A percentile compares a stretch with the other conserved stretches of the same genome.
phyloP scores from a whole-genome alignment of 441 rosid genomes.

The Gossypium laxum region DNA sequence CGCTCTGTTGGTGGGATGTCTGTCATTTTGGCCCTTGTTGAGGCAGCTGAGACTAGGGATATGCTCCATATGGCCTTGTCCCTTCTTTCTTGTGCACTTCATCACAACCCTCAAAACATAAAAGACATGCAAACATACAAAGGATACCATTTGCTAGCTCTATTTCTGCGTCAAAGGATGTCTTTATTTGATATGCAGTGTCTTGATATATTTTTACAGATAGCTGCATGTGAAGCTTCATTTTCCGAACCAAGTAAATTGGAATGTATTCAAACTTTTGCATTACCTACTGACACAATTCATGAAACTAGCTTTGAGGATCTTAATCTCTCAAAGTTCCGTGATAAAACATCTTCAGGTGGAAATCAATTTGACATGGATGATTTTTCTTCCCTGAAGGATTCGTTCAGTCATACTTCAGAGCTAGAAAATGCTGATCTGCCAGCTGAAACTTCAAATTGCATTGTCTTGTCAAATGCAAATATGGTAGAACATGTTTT shows the following conservation, averaged over 20 bases:
- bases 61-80: slow-evolving; percentile 97
- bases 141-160: slow-evolving; percentile 97
- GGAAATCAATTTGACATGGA: slow-evolving; percentile 97
- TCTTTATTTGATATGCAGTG: slow-evolving; percentile 91
- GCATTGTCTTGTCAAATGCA: slow-evolving; percentile 90
- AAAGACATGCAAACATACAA: slow-evolving; percentile 89
- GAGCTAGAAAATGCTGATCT: slow-evolving; percentile 82
- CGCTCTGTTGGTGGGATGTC: slow-evolving; percentile 88
- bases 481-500: slow-evolving; percentile 99
- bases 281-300: slow-evolving; percentile 44
- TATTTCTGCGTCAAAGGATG: slow-evolving; percentile 88
- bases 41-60: slow-evolving; percentile 90
- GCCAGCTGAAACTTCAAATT: slow-evolving; percentile 81
- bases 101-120: slow-evolving; percentile 92
- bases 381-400: slow-evolving; percentile 80
- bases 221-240: slow-evolving; percentile 99
- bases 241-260: slow-evolving; percentile 87
- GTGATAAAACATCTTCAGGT: slow-evolving; percentile 70
- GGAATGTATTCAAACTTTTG: slow-evolving; percentile 32
- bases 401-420: slow-evolving; percentile 87
- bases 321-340: slow-evolving; percentile 70
- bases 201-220: slow-evolving; percentile 89
- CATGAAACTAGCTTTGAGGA: slow-evolving; percentile 79
- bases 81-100: slow-evolving; percentile 86
- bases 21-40: slow-evolving; percentile 87